Base-by-base conservation (phyloP, 495 filamentous ascomycete species). In the Aspergillus sclerotioniger region DNA sequence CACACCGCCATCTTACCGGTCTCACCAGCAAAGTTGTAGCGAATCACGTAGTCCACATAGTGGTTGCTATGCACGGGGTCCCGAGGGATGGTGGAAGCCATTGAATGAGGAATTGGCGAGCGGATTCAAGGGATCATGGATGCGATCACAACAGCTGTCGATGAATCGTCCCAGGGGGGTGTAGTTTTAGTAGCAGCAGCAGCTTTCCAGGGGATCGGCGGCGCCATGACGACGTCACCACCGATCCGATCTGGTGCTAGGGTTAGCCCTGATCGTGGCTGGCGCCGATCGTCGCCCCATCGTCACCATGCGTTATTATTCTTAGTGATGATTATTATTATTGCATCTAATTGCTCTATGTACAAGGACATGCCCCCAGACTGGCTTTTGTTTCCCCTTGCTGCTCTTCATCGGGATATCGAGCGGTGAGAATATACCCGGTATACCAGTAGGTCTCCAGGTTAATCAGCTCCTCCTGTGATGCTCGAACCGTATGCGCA, bases 41-140 rank as follows among this genome's bases (percentile, higher is more conserved):
- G 80, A 58, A 98, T 86, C 60, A 97, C 92, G 79, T 96, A 98
- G 82, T 98, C 94, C 59, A 96, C 92, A 65, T 88, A 78, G 62
- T 85, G 77, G 58, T 89, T 90, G 25, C 70, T 70, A 58, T 80
- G 60, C 31, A 63, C 56, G 45, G 65, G 57, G 46, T 70, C 67
- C 51, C 52, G 56, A 43, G 67, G 62, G 9, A 51, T 57, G 15
- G 63, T 28, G 46, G 70, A 67, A 51, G 71, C 67, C 74, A 76
- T 76, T 37, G 9, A n/a, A 41, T 35, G 37, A 41, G 37, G 12
- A n/a, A 6, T 15, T 12, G 13, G 3, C 33, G 37, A 12, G 5
- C 10, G 35, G 10, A 13, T 13, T 39, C 35, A 39, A 13, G 10
- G 35, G 4, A 39, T 39, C 35, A 39, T 20, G 31, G 51, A 19